Conservation (phyloP, 495 filamentous ascomycete genomes). For the Entonaema liquescens region DNA sequence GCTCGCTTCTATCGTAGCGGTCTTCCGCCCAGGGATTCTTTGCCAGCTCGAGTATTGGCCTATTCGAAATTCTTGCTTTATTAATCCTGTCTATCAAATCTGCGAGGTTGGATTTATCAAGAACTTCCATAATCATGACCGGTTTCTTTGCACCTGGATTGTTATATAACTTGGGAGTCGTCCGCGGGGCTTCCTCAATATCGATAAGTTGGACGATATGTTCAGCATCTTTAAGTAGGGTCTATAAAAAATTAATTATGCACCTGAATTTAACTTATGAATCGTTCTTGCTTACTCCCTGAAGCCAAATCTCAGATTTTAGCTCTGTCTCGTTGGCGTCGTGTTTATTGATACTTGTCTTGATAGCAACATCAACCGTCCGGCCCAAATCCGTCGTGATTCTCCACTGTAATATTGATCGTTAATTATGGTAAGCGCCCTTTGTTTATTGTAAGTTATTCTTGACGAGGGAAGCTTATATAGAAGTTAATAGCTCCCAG, state of each 20-base stretch:
- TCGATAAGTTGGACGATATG: slow-evolving; percentile 10
- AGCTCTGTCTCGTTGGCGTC: background rate
- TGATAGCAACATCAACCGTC: background rate
- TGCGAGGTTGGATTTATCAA: background rate
- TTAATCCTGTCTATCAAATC: slow-evolving; percentile 10
- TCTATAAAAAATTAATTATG: slow-evolving; percentile 3
- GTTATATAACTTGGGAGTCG: background rate
- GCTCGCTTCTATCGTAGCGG: background rate
- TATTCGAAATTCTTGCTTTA: background rate
- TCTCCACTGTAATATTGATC: slow-evolving; percentile 3
- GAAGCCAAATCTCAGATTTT: background rate
- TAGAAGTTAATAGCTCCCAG: background rate
- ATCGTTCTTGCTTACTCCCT: slow-evolving; percentile 1
- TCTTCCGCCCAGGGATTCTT: background rate
- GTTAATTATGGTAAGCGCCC: background rate
- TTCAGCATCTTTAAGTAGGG: background rate
- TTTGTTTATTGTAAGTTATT: background rate
- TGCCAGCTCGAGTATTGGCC: background rate
- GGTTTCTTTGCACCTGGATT: background rate
- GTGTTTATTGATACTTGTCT: background rate
- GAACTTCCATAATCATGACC: slow-evolving; percentile 16
- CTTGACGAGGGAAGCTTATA: background rate
- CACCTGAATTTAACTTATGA: background rate
- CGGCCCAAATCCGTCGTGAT: background rate
- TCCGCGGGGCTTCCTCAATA: background rate